These are phyloP conservation scores for Paramecium biaurelia DNA, from an alignment of 73 alveolate species.

Conservation along the genomic window DNA sequence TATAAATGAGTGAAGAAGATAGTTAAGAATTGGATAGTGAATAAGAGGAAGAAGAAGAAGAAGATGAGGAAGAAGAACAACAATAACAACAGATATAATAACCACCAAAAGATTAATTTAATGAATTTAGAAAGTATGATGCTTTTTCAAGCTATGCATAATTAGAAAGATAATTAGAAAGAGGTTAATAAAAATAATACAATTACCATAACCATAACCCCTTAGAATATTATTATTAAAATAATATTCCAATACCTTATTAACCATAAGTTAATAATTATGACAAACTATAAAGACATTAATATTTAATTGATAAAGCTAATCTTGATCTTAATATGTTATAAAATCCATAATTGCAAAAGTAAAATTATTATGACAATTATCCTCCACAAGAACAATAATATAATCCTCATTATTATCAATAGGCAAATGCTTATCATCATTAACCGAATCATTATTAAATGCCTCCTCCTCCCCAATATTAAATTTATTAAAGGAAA, in stretches of 20 bases:
- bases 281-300: not conserved
- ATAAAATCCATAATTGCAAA: not conserved
- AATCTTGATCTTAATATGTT: not conserved
- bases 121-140: constrained; percentile 13
- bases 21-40: constrained; percentile 33
- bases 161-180: not conserved
- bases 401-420: not conserved
- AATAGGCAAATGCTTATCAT: not conserved
- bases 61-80: constrained; percentile 19
- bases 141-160: constrained; percentile 10
- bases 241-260: not conserved
- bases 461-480: not conserved
- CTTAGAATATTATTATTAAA: not conserved
- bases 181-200: not conserved
- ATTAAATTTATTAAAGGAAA: not conserved
- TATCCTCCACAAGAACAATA: not conserved
- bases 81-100: not conserved
- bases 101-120: not conserved
- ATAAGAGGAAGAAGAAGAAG: constrained; percentile 24
- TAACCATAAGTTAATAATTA: not conserved
- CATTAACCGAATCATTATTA: not conserved
- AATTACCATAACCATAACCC: not conserved
- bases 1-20: not conserved
- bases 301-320: not conserved
- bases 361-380: not conserved